Base-by-base conservation (phyloP, 208 protist genomes). In the Sergeia podlipaevii region DNA sequence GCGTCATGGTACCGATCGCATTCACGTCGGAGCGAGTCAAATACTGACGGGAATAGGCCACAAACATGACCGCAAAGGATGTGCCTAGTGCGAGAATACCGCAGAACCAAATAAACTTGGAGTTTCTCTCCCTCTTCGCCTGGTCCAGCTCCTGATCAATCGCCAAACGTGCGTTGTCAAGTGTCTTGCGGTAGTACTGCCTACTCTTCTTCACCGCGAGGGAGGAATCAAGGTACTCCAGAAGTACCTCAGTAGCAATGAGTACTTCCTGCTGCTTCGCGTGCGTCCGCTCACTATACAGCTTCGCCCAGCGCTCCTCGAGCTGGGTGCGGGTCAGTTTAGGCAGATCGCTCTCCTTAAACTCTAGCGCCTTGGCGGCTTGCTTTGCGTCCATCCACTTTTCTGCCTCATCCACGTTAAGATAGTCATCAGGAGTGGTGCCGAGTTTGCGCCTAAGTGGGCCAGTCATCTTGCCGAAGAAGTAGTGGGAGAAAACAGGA, bases 141-240 rank as follows among this genome's bases (percentile, higher is more conserved):
- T 61, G 29, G 18, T 77, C 55, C 5, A 78, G 59, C 61, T 91
- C 80, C 27, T 70, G 46, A 29, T 94, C 87, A 29, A 94, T 62
- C 27, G 79, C 58, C 0, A 54, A 43, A 6, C 87, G 65, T 1
- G 74, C 72, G 51, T 82, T 84, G 37, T 94, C 77, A 21, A 94
- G 43, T 32, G 86, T 77, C 27, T 84, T 48, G 17, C 78, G 60
- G 70, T 94, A 90, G 71, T 91, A 90, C 63, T 80, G 76, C 2
- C 74, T 58, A 36, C 70, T 89, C 73, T 91, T 91, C 71, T 94
- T 94, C 32, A 72, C 30, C 54, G 61, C 59, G 10, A 82, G 42
- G 17, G 78, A 66, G 27, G 80, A 90, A 58, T 94, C 83, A 4
- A 94, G 49, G 71, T 90, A 94, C 70, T 91, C 87, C n/a, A 94